Evolutionary conservation across 1,284 basidiomycete genomes (phyloP).

Genomic region (Cryptococcus sp.): DNA sequence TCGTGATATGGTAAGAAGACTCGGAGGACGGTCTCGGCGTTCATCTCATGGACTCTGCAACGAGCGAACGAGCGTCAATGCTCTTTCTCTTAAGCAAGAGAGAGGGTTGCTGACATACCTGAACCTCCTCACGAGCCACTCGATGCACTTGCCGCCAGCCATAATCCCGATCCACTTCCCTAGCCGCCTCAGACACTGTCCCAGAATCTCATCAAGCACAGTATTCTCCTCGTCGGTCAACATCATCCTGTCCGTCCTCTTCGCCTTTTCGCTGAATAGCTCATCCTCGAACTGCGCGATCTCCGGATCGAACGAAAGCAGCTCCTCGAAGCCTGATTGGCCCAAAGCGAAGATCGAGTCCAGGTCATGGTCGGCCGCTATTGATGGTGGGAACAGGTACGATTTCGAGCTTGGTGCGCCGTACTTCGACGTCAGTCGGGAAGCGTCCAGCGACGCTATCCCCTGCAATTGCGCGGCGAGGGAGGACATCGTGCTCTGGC

Average conservation of each 20-base stretch:
- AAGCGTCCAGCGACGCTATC: constrained; percentile 76
- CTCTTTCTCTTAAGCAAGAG: neutral
- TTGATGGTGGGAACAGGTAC: constrained; percentile 83
- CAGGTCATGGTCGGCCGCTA: constrained; percentile 79
- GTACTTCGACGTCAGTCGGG: constrained; percentile 65
- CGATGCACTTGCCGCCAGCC: constrained; percentile 82
- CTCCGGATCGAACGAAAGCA: constrained; percentile 63
- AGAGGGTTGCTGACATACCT: constrained; percentile 60
- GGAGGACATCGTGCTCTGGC: constrained; percentile 62
- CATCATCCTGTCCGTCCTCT: constrained; percentile 77
- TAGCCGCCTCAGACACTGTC: constrained; percentile 67
- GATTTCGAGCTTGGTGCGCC: constrained; percentile 61
- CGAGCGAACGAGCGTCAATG: neutral
- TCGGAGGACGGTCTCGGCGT: constrained; percentile 73
- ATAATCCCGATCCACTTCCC: constrained; percentile 80
- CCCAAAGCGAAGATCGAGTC: constrained; percentile 84
- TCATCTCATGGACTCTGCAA: constrained; percentile 87
- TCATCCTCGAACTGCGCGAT: constrained; percentile 61
- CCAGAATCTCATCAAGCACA: constrained; percentile 57
- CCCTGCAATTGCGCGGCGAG: constrained; percentile 82
- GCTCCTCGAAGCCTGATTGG: constrained; percentile 72
- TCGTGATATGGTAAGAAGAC: constrained; percentile 94
- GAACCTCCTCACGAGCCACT: constrained; percentile 94
- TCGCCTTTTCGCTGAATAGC: constrained; percentile 82
- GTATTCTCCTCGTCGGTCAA: constrained; percentile 67